Conservation (phyloP, 2,329 filamentous ascomycete genomes). For the Penicillium italicum region DNA sequence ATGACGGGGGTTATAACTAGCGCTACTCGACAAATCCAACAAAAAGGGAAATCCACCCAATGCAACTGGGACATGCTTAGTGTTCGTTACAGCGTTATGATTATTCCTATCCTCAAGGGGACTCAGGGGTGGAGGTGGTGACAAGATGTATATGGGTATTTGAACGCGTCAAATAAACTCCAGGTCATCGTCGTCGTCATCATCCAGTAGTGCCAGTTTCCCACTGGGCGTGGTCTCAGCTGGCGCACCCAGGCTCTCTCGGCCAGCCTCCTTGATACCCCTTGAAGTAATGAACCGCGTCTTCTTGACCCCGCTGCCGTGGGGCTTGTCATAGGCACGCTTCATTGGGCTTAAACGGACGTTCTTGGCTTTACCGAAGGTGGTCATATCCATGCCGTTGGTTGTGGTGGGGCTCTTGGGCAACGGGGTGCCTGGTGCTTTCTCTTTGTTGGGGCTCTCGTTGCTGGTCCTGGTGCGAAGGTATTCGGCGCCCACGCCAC, state of each 20-base stretch:
- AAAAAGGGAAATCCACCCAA: constrained; percentile 7
- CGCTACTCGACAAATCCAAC: background rate
- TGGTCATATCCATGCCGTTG: constrained; percentile 23
- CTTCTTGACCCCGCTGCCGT: constrained; percentile 53
- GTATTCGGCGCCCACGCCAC: constrained; percentile 44
- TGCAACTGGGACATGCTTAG: constrained; percentile 10
- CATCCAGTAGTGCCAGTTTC: constrained; percentile 36
- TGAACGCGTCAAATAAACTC: constrained; percentile 41
- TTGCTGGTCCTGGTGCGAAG: constrained; percentile 37
- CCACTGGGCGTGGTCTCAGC: constrained; percentile 34
- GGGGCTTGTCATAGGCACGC: constrained; percentile 34
- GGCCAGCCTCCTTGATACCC: constrained; percentile 71
- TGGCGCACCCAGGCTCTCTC: constrained; percentile 63
- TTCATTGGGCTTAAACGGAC: constrained; percentile 43
- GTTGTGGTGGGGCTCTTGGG: constrained; percentile 10
- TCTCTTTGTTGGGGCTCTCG: constrained; percentile 16
- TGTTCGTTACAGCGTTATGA: constrained; percentile 17
- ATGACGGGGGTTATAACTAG: background rate
- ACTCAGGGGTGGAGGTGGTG: background rate
- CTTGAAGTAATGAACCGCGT: constrained; percentile 76
- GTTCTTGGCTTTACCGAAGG: constrained; percentile 36
- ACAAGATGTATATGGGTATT: background rate
- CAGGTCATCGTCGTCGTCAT: constrained; percentile 50
- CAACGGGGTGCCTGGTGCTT: constrained; percentile 6
- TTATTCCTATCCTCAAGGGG: background rate